Evolutionary conservation across 2,329 filamentous ascomycete species (phyloP).

Genomic region (Diaporthe eres): DNA sequence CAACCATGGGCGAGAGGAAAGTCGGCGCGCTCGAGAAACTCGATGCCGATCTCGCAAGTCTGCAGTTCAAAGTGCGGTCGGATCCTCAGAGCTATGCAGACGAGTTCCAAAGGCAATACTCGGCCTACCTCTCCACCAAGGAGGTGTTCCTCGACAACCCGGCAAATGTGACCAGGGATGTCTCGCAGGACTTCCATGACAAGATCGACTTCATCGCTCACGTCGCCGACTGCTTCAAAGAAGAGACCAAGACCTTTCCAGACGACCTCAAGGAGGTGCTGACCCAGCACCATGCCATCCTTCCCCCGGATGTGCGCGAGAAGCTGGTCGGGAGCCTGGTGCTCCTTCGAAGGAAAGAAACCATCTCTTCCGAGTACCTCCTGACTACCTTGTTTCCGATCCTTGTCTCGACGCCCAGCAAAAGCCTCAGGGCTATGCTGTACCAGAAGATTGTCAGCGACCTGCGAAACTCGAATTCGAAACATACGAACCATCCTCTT

Average conservation of each 20-base stretch:
- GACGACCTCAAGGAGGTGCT: constrained; percentile 86
- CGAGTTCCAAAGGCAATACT: constrained; percentile 89
- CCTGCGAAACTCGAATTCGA: constrained; percentile 87
- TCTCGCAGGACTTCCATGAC: constrained; percentile 87
- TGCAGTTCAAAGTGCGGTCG: constrained; percentile 91
- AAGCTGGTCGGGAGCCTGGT: constrained; percentile 95
- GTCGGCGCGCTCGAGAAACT: constrained; percentile 95
- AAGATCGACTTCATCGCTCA: constrained; percentile 95
- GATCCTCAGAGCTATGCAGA: constrained; percentile 90
- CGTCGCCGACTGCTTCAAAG: constrained; percentile 92
- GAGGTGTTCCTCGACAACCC: constrained; percentile 93
- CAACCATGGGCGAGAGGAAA: constrained; percentile 86
- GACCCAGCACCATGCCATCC: constrained; percentile 82
- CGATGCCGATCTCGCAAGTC: constrained; percentile 89
- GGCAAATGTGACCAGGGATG: constrained; percentile 80
- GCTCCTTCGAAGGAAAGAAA: constrained; percentile 89
- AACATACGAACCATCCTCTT: constrained; percentile 89
- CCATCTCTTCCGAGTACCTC: constrained; percentile 86
- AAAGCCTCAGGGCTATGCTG: constrained; percentile 86
- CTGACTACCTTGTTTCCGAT: constrained; percentile 96
- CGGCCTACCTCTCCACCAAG: constrained; percentile 90
- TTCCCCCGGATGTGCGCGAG: constrained; percentile 89
- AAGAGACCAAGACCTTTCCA: constrained; percentile 82
- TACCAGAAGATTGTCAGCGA: constrained; percentile 93
- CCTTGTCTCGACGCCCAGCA: constrained; percentile 91